phyloP scores from a whole-genome alignment of 441 rosid species.

The Euphorbia schlechtendalii region DNA sequence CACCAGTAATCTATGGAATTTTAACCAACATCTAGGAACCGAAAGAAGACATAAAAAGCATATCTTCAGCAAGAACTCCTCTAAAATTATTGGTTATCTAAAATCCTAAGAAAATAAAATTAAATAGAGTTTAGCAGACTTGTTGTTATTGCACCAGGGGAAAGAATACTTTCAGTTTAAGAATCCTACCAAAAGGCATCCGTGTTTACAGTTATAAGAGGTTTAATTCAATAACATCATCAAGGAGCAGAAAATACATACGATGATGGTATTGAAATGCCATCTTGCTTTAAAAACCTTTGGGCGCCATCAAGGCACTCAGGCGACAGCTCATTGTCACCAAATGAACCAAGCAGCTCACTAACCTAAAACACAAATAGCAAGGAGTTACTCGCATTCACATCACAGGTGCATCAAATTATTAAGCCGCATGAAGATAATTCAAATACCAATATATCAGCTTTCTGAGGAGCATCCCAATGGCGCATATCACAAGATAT shows the following conservation, averaged over 20 bases:
- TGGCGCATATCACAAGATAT: conserved; percentile 88
- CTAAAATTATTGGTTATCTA: neutral
- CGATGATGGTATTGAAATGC: conserved; percentile 97
- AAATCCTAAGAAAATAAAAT: neutral
- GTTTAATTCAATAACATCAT: neutral
- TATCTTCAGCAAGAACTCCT: too few species aligned
- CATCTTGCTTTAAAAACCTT: conserved; percentile 81
- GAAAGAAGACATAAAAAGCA: neutral
- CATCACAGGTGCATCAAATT: conserved; percentile 8
- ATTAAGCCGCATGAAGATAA: conserved; percentile 1
- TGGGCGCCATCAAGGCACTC: conserved; percentile 99
- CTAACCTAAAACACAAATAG: conserved; percentile 60
- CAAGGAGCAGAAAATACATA: conserved; percentile 37
- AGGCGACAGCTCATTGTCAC: conserved; percentile 98
- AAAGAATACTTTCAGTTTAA: neutral
- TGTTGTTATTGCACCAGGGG: neutral
- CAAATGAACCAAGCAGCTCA: conserved; percentile 94
- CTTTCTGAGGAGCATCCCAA: conserved; percentile 88
- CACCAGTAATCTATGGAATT: neutral
- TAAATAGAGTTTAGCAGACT: neutral
- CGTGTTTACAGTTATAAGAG: neutral
- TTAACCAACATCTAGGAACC: neutral
- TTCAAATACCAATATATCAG: conserved; percentile 79
- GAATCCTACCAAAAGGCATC: neutral
- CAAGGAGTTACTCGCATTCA: conserved; percentile 6